Base-by-base conservation (phyloP, 176 grass and related monocot species). In the Avena insularis region DNA sequence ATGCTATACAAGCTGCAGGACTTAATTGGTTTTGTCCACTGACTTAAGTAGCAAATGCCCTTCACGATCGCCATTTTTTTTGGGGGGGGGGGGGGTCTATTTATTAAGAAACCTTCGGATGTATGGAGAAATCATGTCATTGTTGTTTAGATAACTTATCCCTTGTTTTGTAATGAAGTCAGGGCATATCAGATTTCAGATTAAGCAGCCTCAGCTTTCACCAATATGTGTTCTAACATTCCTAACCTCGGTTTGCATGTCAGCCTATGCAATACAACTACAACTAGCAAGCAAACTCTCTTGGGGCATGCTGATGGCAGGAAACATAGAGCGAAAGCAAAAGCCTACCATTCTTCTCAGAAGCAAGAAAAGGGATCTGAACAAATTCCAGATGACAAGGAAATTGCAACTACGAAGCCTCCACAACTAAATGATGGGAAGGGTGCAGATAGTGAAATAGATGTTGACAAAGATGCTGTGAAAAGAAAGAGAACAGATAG, bases 301-400 rank as follows among this genome's bases (percentile, higher is more conserved):
- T 88, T 99, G 56, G 60, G 72, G 3, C 92, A 99, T 87, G 92
- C 97, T 77, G 94, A 99, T 80, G 97, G 97, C 33, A 99, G 92
- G 89, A 99, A 99, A 75, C 97, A 99, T 71, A 92, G 97, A 79
- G 97, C 97, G 64, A 99, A 96, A 82, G 92, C 94, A 81, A 93
- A 93, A 81, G 97, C 94, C 81, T 99, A 86, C 40, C 97, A 99
- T 91, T 87, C 89, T 85, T 85, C 91, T 36, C 93, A 90, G 79
- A 94, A 89, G 80, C 82, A 93, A 88, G 87, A 81, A 80, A 59
- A 86, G 83, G 74, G 61, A 54, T 61, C 64, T 62, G 85, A 87
- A 88, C 82, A 91, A 80, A 82, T 51, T 86, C 55, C 81, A 79
- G 89, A 73, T 21, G 76, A 45, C 36, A 90, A 85, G 63, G 69